Percentiles rank a stretch among this genome's conserved stretches.
These are phyloP conservation scores for Powellomyces hirtus DNA, from an alignment of 192 early-diverging fungal genomes.

Conservation along the genomic window DNA sequence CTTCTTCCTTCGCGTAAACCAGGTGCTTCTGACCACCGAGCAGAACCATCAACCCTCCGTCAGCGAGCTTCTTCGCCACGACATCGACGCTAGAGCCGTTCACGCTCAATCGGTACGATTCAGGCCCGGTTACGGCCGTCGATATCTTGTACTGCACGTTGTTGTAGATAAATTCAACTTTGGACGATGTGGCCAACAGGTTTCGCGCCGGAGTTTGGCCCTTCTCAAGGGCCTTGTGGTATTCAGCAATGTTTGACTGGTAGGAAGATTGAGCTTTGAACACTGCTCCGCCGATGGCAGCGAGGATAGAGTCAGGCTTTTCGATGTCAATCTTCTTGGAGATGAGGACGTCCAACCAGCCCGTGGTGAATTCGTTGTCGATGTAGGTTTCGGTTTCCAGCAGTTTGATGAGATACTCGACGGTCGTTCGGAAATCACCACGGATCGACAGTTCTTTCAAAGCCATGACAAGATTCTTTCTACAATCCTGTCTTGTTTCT, in stretches of 20 bases:
- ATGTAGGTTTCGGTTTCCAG: constrained; percentile 87
- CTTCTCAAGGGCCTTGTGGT: constrained; percentile 81
- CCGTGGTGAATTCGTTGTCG: constrained; percentile 88
- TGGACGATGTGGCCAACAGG: constrained; percentile 69
- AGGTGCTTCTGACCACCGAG: constrained; percentile 90
- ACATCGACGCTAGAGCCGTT: constrained; percentile 84
- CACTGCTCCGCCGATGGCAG: constrained; percentile 90
- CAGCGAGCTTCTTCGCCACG: constrained; percentile 80
- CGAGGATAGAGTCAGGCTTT: constrained; percentile 84
- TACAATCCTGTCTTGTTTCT: constrained; percentile 84
- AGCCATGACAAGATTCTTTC: constrained; percentile 96
- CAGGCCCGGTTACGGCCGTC: constrained; percentile 75
- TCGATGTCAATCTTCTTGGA: constrained; percentile 83
- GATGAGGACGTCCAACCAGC: constrained; percentile 94
- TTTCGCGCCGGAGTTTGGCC: constrained; percentile 85
- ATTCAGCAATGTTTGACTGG: constrained; percentile 66
- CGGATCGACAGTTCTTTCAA: constrained; percentile 97
- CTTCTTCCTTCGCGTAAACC: constrained; percentile 87
- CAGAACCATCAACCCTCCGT: constrained; percentile 88
- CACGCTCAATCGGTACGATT: constrained; percentile 74
- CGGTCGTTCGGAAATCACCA: constrained; percentile 97
- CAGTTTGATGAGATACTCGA: constrained; percentile 93
- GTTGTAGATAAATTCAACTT: constrained; percentile 90
- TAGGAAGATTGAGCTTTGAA: constrained; percentile 76
- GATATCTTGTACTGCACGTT: constrained; percentile 89